phyloP scores from a whole-genome alignment of 2,329 filamentous ascomycete species.

The Fusarium torulosum region DNA sequence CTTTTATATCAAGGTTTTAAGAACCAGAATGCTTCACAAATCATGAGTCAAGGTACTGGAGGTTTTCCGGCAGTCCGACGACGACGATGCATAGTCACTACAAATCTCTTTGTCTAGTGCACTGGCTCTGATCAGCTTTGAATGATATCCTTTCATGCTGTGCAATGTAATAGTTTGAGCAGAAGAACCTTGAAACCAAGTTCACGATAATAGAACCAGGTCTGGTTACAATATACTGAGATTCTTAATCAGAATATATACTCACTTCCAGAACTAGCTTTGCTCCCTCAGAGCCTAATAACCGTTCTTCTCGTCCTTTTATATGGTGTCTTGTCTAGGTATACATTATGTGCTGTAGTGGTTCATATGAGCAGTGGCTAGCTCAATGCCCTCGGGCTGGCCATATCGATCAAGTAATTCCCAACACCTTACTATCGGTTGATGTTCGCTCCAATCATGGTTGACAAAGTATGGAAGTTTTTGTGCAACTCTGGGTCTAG shows the following conservation, averaged over 20 bases:
- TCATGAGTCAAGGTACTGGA: not conserved
- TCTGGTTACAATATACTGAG: not conserved
- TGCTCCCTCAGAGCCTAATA: too few relatives aligned
- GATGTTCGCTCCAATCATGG: not conserved
- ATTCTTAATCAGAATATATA: not conserved
- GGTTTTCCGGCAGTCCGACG: not conserved
- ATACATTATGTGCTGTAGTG: not conserved
- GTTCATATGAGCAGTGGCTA: not conserved
- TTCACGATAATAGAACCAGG: not conserved
- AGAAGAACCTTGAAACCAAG: not conserved
- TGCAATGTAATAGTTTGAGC: not conserved
- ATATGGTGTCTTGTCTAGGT: not conserved
- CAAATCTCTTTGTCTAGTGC: not conserved
- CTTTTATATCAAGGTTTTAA: not conserved
- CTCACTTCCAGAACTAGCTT: not conserved
- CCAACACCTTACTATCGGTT: not conserved
- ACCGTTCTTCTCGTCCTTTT: too few relatives aligned
- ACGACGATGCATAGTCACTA: not conserved
- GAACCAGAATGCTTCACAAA: not conserved
- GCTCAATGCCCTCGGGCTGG: not conserved
- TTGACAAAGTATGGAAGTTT: not conserved
- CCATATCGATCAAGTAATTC: not conserved
- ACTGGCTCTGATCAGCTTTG: not conserved
- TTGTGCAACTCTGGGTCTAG: not conserved
- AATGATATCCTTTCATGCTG: not conserved